Evolutionary conservation across 1,284 basidiomycete species (phyloP).

Genomic region (Porogramme epimiltina): DNA sequence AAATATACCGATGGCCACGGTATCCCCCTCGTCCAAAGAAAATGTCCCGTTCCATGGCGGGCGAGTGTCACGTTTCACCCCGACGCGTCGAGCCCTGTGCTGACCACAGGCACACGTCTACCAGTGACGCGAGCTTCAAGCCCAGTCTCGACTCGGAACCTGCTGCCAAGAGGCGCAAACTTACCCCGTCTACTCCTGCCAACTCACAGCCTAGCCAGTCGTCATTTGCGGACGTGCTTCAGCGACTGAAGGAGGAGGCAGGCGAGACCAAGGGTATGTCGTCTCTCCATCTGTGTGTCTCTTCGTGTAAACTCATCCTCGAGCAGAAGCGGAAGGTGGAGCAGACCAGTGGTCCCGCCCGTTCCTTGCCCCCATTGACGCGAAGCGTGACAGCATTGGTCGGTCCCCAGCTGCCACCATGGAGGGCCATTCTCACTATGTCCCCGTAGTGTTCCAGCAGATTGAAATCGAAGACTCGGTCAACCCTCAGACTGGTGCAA

Average conservation of each 20-base stretch:
- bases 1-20: constrained; percentile 18
- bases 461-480: constrained; percentile 85
- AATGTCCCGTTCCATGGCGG: constrained; percentile 31
- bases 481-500: constrained; percentile 46
- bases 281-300: neutral
- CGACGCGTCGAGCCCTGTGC: no score
- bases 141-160: constrained; percentile 39
- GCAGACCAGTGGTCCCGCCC: constrained; percentile 82
- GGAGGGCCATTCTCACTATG: neutral
- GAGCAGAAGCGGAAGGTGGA: constrained; percentile 67
- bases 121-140: constrained; percentile 25
- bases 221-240: constrained; percentile 81
- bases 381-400: constrained; percentile 66
- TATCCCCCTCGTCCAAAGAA: constrained; percentile 28
- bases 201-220: constrained; percentile 38
- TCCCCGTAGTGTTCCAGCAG: constrained; percentile 81
- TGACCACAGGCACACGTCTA: no score
- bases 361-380: constrained; percentile 53
- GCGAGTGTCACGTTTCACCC: constrained; percentile 9
- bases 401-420: constrained; percentile 12
- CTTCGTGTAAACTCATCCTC: neutral
- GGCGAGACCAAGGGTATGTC: constrained; percentile 45
- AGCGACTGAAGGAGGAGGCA: constrained; percentile 74
- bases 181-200: constrained; percentile 39
- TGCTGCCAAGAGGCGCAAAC: constrained; percentile 60